Base-by-base conservation (phyloP, 2,329 filamentous ascomycete genomes). In the Paracorniculantispora psalliotae region DNA sequence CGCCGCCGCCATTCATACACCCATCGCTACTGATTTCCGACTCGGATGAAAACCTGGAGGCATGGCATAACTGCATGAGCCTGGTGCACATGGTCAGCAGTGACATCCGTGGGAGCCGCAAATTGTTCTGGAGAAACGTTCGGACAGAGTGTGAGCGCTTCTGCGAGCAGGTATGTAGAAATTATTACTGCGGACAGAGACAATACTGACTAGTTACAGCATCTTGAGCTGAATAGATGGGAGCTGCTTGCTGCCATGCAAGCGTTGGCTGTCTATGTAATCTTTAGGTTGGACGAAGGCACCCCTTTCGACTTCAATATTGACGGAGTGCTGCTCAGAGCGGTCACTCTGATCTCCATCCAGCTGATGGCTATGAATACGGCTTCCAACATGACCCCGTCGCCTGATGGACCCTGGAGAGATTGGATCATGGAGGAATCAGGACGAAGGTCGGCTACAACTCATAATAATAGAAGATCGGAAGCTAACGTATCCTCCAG, bases 211-310 rank as follows among this genome's bases (percentile, higher is more conserved):
- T 15, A 37, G 12, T 33, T 8, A 37, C 33, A 60, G 58, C 23
- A 60, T 30, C 4, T 49, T 12, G 25, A 33, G 23, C 17, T 57
- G 15, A 47, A 28, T 41, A 47, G 46, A 23, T 61, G 59, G 59
- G 53, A 61, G 35, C 59, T 61, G 5, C 52, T 61, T 41, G 50
- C 53, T 12, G 37, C 53, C 2, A 61, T 61, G 59, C 59, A 61
- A n/a, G 53, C 53, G 3, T 43, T 61, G 23, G 41, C 59, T n/a
- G 47, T 57, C n/a, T 61, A 61, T 44, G 47, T 57, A 12, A 47
- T 61, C 21, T 39, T 61, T 5, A 25, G 59, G 28, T 17, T 61
- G 19, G 59, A 57, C n/a, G 47, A 56, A 5, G 7, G 4, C 13
- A 28, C 35, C 10, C n/a, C n/a, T n/a, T 17, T 23, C 19, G 17